Base-by-base conservation (phyloP, 2,329 filamentous ascomycete species). In the Trichoderma endophyticum region DNA sequence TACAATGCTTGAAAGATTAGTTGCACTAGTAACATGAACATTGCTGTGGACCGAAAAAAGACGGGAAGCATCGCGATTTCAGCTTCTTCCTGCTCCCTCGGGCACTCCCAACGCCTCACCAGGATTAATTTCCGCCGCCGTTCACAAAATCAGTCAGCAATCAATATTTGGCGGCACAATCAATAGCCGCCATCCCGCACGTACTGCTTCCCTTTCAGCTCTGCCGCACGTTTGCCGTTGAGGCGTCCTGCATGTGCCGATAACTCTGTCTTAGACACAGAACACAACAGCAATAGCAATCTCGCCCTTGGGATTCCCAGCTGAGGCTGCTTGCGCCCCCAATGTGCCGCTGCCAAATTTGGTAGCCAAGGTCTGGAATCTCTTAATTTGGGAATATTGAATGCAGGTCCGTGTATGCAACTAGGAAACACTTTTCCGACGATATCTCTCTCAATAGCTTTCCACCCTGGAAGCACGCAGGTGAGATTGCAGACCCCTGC, bases 141-240 rank as follows among this genome's bases (percentile, higher is more conserved):
- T 21, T n/a, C 30, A 30, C 39, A 43, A 12, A 43, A 39, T 15
- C 64, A 24, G 36, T 26, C 21, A 36, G 26, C 30, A 54, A n/a
- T 21, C 56, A 70, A 54, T 70, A 36, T 54, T 62, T 18, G 36
- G 36, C 39, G 28, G 15, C n/a, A 18, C 57, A 12, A 51, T 9
- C 66, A 48, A 61, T 14, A 69, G 57, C 56, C 28, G 65, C 26
- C 36, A 48, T 60, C 28, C 36, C 65, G 51, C 64, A 67, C 64
- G 15, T 21, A 21, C 24, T 43, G 32, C 3, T 26, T 15, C 11
- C 24, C 30, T 18, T 28, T 18, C 39, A 24, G 48, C 59, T 30
- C 4, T 36, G 2, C 48, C 8, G 57, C 28, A 34, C 24, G 48
- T 21, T 64, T 32, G 26, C 32, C 28, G 5, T 54, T 14, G 21